Evolutionary conservation across 768 basidiomycete species (phyloP).

Genomic region (Tulasnella sp.): DNA sequence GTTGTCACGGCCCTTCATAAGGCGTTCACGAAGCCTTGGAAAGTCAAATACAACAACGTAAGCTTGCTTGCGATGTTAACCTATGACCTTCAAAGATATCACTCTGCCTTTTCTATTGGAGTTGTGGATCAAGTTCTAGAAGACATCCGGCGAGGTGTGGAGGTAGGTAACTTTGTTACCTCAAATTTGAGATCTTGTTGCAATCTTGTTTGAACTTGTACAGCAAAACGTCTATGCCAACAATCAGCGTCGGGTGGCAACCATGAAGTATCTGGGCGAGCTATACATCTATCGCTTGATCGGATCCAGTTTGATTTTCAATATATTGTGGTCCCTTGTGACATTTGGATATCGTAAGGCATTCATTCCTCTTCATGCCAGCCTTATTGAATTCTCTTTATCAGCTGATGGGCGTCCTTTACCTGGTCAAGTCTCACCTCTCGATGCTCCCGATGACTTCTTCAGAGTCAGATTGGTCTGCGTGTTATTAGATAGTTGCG

Average conservation of each 20-base stretch:
- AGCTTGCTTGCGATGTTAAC: slow-evolving; percentile 85
- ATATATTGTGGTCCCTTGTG: slow-evolving; percentile 84
- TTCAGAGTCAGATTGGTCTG: slow-evolving; percentile 89
- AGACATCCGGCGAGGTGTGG: slow-evolving; percentile 78
- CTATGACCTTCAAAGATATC: slow-evolving; percentile 88
- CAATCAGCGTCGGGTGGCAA: slow-evolving; percentile 85
- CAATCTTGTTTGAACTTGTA: not conserved
- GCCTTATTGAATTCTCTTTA: slow-evolving; percentile 9
- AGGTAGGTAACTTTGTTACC: slow-evolving; percentile 27
- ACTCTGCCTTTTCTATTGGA: slow-evolving; percentile 72
- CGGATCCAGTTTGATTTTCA: slow-evolving; percentile 81
- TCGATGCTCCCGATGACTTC: slow-evolving; percentile 93
- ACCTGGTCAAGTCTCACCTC: slow-evolving; percentile 54
- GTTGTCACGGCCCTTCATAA: slow-evolving; percentile 59
- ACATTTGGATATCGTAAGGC: slow-evolving; percentile 92
- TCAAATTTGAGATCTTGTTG: not conserved
- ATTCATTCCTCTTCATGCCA: not conserved
- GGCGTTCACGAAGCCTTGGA: slow-evolving; percentile 97
- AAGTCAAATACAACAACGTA: slow-evolving; percentile 85
- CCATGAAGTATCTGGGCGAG: slow-evolving; percentile 91
- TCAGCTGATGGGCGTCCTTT: slow-evolving; percentile 80
- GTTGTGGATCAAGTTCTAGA: slow-evolving; percentile 93
- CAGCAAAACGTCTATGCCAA: slow-evolving; percentile 82
- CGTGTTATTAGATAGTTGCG: slow-evolving; percentile 85
- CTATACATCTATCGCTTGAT: slow-evolving; percentile 91